These are phyloP conservation scores for Collybia sordida DNA, from an alignment of 768 basidiomycete species.

Conservation along the genomic window DNA sequence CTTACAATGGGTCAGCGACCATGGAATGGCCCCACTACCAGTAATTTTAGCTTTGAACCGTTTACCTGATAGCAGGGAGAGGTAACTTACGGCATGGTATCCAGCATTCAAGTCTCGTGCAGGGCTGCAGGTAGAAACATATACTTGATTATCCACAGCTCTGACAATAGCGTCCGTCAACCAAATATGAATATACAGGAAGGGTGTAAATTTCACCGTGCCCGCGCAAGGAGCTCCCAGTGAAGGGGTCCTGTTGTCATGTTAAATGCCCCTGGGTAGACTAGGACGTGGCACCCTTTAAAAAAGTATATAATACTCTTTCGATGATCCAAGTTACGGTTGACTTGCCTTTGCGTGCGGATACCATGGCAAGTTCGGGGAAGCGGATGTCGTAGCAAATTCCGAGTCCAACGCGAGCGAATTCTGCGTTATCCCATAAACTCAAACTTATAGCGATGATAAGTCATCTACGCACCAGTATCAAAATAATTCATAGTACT, in stretches of 20 bases:
- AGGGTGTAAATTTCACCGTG: conserved; percentile 52
- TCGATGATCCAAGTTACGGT: background rate
- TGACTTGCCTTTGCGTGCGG: conserved; percentile 74
- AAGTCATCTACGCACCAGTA: conserved; percentile 54
- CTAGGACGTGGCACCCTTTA: conserved; percentile 79
- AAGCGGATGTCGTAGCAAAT: conserved; percentile 97
- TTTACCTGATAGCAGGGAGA: background rate
- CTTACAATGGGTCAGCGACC: conserved; percentile 88
- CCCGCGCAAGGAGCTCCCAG: conserved; percentile 90
- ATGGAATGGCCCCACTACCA: conserved; percentile 85
- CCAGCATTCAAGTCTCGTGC: conserved; percentile 79
- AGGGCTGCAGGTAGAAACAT: conserved; percentile 93
- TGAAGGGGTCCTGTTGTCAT: conserved; percentile 92
- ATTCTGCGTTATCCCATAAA: conserved; percentile 51
- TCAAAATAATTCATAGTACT: conserved; percentile 76
- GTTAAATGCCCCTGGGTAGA: conserved; percentile 97
- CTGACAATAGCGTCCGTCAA: conserved; percentile 38
- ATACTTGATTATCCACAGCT: conserved; percentile 97
- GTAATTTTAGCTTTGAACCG: background rate
- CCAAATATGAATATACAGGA: background rate
- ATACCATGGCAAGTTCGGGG: conserved; percentile 90
- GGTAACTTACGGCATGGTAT: conserved; percentile 79
- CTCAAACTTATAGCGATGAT: background rate
- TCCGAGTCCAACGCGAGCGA: conserved; percentile 94
- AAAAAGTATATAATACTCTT: background rate